Percentiles rank a stretch among this genome's conserved stretches.
phyloP scores from a whole-genome alignment of 2,329 filamentous ascomycete species.

The Neonectria coccinea region DNA sequence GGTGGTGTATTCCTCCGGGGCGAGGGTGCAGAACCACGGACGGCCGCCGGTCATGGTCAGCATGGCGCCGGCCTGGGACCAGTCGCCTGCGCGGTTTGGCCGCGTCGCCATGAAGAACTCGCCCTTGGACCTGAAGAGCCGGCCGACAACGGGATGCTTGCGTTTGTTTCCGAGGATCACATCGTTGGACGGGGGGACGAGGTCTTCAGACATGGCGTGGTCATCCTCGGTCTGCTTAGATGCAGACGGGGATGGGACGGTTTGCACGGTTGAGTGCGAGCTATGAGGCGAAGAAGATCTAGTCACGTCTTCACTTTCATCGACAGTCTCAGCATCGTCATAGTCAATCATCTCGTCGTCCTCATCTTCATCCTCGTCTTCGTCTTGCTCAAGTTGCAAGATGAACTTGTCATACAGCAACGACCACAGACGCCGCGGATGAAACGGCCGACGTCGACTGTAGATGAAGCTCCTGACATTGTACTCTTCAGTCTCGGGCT shows the following conservation, averaged over 20 bases:
- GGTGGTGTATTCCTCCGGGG: constrained; percentile 62
- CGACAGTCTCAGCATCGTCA: constrained; percentile 25
- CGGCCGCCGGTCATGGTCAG: constrained; percentile 68
- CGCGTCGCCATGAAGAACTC: constrained; percentile 71
- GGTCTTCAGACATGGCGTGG: constrained; percentile 41
- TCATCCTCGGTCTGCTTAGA: constrained; percentile 31
- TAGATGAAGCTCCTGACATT: constrained; percentile 80
- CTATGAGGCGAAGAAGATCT: constrained; percentile 40
- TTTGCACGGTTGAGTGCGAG: constrained; percentile 40
- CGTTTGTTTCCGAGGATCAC: constrained; percentile 67
- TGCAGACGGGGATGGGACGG: constrained; percentile 37
- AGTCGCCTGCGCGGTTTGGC: constrained; percentile 66
- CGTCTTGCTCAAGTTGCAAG: constrained; percentile 58
- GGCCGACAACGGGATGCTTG: constrained; percentile 62
- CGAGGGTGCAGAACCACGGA: constrained; percentile 70
- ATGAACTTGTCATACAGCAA: constrained; percentile 63
- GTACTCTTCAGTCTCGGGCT: constrained; percentile 79
- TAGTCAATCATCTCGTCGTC: constrained; percentile 41
- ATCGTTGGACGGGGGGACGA: constrained; percentile 53
- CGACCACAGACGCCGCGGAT: constrained; percentile 59
- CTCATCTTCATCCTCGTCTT: constrained; percentile 51
- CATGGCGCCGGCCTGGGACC: constrained; percentile 75
- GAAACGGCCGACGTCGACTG: constrained; percentile 66
- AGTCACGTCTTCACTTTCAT: constrained; percentile 20
- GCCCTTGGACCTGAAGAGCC: constrained; percentile 73